Evolutionary conservation across 2,329 filamentous ascomycete species (phyloP), one percentile per base, ranked within the genome.

Genomic region (Apiospora aurea): DNA sequence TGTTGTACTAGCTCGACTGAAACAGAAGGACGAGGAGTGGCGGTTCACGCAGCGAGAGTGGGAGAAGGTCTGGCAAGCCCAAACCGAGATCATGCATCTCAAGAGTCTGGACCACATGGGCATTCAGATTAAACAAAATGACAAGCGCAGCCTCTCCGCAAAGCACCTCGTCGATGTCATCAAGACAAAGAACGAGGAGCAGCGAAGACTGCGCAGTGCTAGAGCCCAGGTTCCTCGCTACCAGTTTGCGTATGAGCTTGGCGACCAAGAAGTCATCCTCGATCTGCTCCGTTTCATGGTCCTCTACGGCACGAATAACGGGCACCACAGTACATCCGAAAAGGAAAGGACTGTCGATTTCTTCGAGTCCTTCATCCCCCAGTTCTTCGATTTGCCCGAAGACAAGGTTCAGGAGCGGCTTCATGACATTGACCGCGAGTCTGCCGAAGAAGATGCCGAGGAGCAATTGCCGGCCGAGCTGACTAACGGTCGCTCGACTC

Each of bases 51-150:
- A 94, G 86, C 94, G 96, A 44, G 97, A 99, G 80, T 99, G 96
- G 96, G 95, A 98, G 82, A 98, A 98, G 83, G 95, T 99, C 10
- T 99, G 96, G 96, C 94, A 96, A 75, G 92, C 94, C 69, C 96
- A 98, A 84, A 98, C 96, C 34, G 93, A 97, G 79, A 92, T 93
- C 78, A 96, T 97, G 85, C 97, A 98, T 83, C 94, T 97, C 84
- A 97, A 95, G 85, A 97, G 95, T 81, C 90, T 99, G 70, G 96
- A 99, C 79, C 96, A 99, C 79, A 97, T 98, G 88, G 95, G 95
- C 26, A 95, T 97, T 73, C 92, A 94, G 70, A 93, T 94, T 78
- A 97, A 96, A 84, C 90, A 92, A 74, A 91, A 89, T 49, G 96
- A 99, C 83, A 98, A 98, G 88, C 93, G 95, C 76, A 92, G 94